phyloP scores from a whole-genome alignment of 2,329 filamentous ascomycete species.

The Fusarium veterinarium region DNA sequence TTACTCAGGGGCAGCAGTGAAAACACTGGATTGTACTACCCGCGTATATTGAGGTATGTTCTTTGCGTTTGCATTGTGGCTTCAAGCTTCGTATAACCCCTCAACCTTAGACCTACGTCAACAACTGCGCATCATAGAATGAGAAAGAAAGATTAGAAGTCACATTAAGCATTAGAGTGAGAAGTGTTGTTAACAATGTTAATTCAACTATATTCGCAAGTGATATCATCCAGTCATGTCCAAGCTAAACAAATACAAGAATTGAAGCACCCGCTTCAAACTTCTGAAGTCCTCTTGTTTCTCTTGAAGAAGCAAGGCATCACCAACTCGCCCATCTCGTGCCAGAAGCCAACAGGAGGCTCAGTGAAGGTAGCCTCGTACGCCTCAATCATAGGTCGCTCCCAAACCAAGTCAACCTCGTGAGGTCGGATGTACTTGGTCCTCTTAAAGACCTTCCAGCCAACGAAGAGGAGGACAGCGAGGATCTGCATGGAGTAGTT shows the following conservation, averaged over 20 bases:
- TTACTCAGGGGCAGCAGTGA: accelerated
- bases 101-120: not conserved
- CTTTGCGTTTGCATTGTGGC: not conserved
- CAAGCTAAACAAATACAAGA: not conserved
- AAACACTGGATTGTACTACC: accelerated
- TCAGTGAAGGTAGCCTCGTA: conserved; percentile 64
- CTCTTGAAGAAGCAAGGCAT: conserved; percentile 51
- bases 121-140: not conserved
- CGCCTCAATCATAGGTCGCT: conserved; percentile 66
- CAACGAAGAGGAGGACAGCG: conserved; percentile 62
- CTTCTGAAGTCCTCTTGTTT: conserved; percentile 14
- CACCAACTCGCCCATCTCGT: conserved; percentile 60
- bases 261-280: not conserved
- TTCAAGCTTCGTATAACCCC: not conserved
- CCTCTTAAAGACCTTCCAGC: conserved; percentile 72
- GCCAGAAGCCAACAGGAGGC: conserved; percentile 64
- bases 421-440: conserved; percentile 64
- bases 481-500: conserved; percentile 69
- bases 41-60: accelerated
- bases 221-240: conserved; percentile 6
- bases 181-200: not conserved
- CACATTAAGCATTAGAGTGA: not conserved
- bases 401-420: conserved; percentile 70
- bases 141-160: accelerated
- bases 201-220: conserved; percentile 10